Base-by-base conservation (phyloP, 306 rosid species). In the Pterocarpus santalinus region DNA sequence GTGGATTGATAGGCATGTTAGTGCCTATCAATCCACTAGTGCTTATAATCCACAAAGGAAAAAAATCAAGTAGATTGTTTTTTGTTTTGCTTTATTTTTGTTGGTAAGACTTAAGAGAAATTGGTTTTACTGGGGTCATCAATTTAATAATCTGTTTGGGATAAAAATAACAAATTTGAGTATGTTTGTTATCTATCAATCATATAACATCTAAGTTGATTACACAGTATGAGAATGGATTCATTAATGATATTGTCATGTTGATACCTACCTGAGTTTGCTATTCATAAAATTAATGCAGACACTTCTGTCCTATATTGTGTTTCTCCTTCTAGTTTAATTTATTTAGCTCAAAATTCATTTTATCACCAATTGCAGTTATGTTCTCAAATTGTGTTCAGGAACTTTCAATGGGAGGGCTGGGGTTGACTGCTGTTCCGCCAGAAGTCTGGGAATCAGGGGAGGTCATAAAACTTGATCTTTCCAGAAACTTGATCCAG, bases 391-490 rank as follows among this genome's bases (percentile, higher is more conserved):
- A 63, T 79, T 84, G 64, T 80, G 78, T 81, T 72, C 87, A 95
- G 99, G 99, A 95, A 84, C 89, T 95, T 83, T 91, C 93, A 58
- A 80, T 95, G 89, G 91, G 84, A 84, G 95, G 97, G 81, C 34
- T 89, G 79, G 97, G 90, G 77, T 91, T 94, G 89, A 89, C 64
- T 87, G 68, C 79, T 76, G 92, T 94, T 78, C 97, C 97, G 58
- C 82, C 95, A 65, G 94, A 95, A 86, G 94, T 90, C 56, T 93
- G 95, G 97, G 92, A 90, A 84, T 89, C 92, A 2, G 84, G 85
- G 84, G 99, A 91, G 84, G 72, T 91, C 47, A 62, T 82, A 66
- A 93, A 89, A 87, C 87, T 93, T 71, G 85, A 91, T 85, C 91
- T 95, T 71, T 90, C 99, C 34, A 87, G 74, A 81, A 95, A 95